Evolutionary conservation across 2,329 filamentous ascomycete species (phyloP).

Genomic region (Fusarium sp.): DNA sequence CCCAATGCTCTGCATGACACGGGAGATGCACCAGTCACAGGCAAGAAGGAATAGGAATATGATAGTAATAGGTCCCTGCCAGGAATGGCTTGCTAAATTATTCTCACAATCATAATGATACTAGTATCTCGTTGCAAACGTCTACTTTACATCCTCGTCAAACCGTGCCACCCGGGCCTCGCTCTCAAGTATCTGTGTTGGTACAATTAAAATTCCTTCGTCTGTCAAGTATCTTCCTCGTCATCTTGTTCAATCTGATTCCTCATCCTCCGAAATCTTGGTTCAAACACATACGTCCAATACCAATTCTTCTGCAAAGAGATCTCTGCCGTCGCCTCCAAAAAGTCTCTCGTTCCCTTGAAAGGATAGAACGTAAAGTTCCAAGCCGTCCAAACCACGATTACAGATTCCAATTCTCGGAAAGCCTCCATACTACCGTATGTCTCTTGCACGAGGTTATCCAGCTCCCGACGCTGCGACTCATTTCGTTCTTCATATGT

Average conservation of each 20-base stretch:
- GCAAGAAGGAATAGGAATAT: slow-evolving; percentile 19
- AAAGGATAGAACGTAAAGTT: not conserved
- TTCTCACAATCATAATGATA: not conserved
- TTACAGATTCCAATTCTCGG: not conserved
- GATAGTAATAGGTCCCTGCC: not conserved
- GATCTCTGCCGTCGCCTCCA: slow-evolving; percentile 8
- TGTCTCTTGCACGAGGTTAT: slow-evolving; percentile 8
- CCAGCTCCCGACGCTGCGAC: not conserved
- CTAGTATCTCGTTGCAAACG: not conserved
- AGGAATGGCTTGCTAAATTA: not conserved
- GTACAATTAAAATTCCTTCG: not conserved
- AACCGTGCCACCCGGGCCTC: not conserved
- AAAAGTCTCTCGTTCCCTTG: not conserved
- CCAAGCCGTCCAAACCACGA: slow-evolving; percentile 11
- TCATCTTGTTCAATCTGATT: not conserved
- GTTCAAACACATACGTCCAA: slow-evolving; percentile 13
- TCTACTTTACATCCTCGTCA: not conserved
- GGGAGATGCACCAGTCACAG: slow-evolving; percentile 20
- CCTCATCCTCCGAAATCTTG: not conserved
- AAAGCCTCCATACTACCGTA: slow-evolving; percentile 5
- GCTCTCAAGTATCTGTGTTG: not conserved
- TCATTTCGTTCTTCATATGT: not conserved
- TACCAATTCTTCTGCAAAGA: not conserved
- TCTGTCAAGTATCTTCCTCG: not conserved
- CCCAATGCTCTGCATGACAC: slow-evolving; percentile 41